These are phyloP conservation scores for Penicillium occitanis DNA, from an alignment of 2,329 filamentous ascomycete species.

Conservation along the genomic window DNA sequence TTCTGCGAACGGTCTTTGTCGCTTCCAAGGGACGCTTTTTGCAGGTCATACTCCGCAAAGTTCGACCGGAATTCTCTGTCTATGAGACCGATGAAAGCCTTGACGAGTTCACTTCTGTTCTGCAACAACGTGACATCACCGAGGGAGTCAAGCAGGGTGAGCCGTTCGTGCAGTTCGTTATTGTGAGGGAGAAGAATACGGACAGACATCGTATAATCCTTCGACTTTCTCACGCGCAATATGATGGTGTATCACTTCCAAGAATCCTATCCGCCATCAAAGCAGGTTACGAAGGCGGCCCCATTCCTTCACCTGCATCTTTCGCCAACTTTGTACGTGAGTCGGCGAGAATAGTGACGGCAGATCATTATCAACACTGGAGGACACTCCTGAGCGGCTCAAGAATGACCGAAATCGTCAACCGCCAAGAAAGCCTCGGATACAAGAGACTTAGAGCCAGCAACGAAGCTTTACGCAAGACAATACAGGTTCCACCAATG, in stretches of 20 bases:
- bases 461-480: conserved; percentile 35
- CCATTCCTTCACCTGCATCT: conserved; percentile 41
- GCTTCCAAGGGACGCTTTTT: conserved; percentile 52
- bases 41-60: conserved; percentile 58
- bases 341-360: conserved; percentile 40
- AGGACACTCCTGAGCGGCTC: conserved; percentile 57
- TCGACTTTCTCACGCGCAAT: conserved; percentile 67
- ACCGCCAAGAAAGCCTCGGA: conserved; percentile 33
- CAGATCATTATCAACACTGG: conserved; percentile 61
- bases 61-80: conserved; percentile 54
- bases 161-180: conserved; percentile 61
- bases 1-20: conserved; percentile 66
- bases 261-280: conserved; percentile 62
- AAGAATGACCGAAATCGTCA: conserved; percentile 47
- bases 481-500: conserved; percentile 43
- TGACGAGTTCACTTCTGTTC: conserved; percentile 53
- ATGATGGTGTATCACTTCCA: conserved; percentile 67
- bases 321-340: conserved; percentile 51
- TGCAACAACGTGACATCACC: conserved; percentile 58
- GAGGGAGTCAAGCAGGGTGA: conserved; percentile 59
- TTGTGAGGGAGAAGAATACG: conserved; percentile 46
- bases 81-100: conserved; percentile 54
- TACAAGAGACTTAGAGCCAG: conserved; percentile 40
- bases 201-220: conserved; percentile 53
- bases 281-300: conserved; percentile 50